phyloP scores from a whole-genome alignment of 768 basidiomycete genomes.

The Clitopilus hobsonii region DNA sequence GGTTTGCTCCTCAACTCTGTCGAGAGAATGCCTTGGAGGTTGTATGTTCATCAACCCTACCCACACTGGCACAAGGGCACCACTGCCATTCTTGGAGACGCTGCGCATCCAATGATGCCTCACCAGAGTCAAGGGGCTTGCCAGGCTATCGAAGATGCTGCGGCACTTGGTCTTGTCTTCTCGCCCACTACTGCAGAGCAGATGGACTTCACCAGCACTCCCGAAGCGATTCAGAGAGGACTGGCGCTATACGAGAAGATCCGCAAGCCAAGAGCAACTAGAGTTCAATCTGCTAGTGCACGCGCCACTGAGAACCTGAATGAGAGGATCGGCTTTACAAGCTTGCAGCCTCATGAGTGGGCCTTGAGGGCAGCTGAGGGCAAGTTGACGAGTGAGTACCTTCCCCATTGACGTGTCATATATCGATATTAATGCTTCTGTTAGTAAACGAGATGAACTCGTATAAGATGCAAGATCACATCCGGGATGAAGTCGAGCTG shows the following conservation, averaged over 20 bases:
- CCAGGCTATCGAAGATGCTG: conserved; percentile 28
- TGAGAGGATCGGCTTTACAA: conserved; percentile 27
- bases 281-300: conserved; percentile 21
- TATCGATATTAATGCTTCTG: neutral
- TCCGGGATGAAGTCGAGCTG: neutral
- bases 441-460: conserved; percentile 28
- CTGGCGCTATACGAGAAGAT: conserved; percentile 22
- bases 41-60: conserved; percentile 28
- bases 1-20: conserved; percentile 21
- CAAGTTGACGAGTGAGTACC: conserved; percentile 20
- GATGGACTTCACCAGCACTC: conserved; percentile 8
- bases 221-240: conserved; percentile 11
- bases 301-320: conserved; percentile 26
- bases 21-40: conserved; percentile 29
- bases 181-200: conserved; percentile 21
- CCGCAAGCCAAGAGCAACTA: conserved; percentile 24
- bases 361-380: conserved; percentile 19
- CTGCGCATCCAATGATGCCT: conserved; percentile 25
- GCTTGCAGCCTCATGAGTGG: conserved; percentile 21
- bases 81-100: conserved; percentile 23
- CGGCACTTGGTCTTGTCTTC: conserved; percentile 25
- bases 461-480: conserved; percentile 22
- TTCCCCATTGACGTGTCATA: neutral
- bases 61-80: conserved; percentile 21
- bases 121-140: conserved; percentile 26